phyloP scores from a whole-genome alignment of 2,329 filamentous ascomycete species.

The Beauveria pseudobassiana region DNA sequence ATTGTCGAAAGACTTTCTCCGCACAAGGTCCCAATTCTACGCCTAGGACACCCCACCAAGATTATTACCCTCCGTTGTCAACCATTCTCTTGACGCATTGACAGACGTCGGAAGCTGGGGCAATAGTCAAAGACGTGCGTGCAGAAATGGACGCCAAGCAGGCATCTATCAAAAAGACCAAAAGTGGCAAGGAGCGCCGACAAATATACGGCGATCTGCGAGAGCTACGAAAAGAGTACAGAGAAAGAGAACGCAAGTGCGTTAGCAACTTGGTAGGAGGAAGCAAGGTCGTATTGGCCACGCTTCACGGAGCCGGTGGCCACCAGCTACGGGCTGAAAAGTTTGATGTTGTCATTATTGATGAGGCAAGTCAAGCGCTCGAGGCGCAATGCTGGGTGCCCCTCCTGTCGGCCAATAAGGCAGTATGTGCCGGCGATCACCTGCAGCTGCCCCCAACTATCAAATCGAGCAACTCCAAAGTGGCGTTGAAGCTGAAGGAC shows the following conservation, averaged over 20 bases:
- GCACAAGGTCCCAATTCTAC: constrained; percentile 78
- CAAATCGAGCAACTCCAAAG: constrained; percentile 62
- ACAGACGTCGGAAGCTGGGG: constrained; percentile 87
- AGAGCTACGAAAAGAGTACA: constrained; percentile 79
- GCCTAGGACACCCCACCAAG: constrained; percentile 91
- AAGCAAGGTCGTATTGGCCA: constrained; percentile 85
- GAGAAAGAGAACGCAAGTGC: constrained; percentile 75
- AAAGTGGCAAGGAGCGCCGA: constrained; percentile 68
- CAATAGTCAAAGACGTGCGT: constrained; percentile 82
- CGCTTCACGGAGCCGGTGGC: constrained; percentile 84
- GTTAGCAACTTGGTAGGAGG: constrained; percentile 65
- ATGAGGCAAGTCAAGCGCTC: constrained; percentile 91
- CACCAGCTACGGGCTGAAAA: constrained; percentile 69
- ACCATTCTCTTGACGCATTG: constrained; percentile 84
- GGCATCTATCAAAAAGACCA: constrained; percentile 78
- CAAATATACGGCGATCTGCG: constrained; percentile 81
- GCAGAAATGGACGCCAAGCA: constrained; percentile 92
- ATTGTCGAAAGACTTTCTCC: constrained; percentile 87
- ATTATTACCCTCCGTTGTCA: constrained; percentile 77
- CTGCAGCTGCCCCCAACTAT: constrained; percentile 91
- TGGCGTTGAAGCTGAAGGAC: constrained; percentile 30
- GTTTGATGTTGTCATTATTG: constrained; percentile 92
- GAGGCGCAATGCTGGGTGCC: constrained; percentile 98
- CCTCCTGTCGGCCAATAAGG: constrained; percentile 70
- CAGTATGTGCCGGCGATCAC: constrained; percentile 89